Evolutionary conservation across 2,329 filamentous ascomycete genomes (phyloP), one percentile per base, ranked within the genome.

Genomic region (Aspergillus arachidicola): DNA sequence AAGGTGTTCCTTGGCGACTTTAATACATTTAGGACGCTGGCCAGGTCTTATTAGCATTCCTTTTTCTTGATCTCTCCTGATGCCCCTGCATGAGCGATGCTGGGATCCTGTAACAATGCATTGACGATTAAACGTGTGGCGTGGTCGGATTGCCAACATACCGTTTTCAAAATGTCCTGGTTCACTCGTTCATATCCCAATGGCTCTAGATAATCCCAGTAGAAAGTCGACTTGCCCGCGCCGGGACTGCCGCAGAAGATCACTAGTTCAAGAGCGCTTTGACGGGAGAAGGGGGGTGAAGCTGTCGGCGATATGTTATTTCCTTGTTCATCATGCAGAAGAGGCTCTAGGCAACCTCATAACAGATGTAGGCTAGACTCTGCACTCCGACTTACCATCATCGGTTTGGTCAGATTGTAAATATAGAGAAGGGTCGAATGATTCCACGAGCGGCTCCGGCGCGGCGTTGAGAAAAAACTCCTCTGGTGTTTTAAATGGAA

Each of bases 151-250:
- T 36, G 36, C 23, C n/a, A 50, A 64, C 71, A 50, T 68, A 87
- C 84, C 34, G 87, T 90, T 78, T 96, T 97, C 54, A 97, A 83
- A 1, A 85, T 86, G 77, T 98, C 95, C 80, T 98, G 95, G 71
- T 98, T 99, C 34, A 97, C 87, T 55, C 95, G 87, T 73, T 88
- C 86, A 75, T 96, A 98, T 4, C 89, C 91, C 32, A 95, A 79
- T 28, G 91, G 91, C 74, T 93, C 84, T 41, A 98, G 81, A 67
- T 91, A 81, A 65, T 85, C 88, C 87, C 90, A 92, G 79, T 90
- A 97, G 72, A 95, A 97, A 0, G 93, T 94, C 45, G 92, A 96
- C 78, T 99, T 98, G 21, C 95, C 95, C 3, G 93, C 88, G 1
- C 92, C 94, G 0, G 95, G 95, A 55, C 91, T 92, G 1, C 95